Evolutionary conservation across 1,284 basidiomycete genomes (phyloP), one percentile per base, ranked within the genome.

Genomic region (Coniferiporia weirii): DNA sequence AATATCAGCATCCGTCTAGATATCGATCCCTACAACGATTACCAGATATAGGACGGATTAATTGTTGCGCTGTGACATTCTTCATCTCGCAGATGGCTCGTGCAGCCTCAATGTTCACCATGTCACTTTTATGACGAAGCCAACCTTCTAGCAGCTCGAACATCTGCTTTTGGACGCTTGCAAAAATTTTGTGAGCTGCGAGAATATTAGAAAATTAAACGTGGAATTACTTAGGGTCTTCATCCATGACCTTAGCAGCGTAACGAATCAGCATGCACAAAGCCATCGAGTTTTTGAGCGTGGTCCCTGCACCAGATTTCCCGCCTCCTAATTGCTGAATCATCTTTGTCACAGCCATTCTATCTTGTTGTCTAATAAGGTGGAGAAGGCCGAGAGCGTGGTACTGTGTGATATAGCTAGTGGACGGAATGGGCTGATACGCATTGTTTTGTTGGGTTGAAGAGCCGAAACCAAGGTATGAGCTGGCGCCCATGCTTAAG

Each of bases 341-440:
- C 90, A 99, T 95, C 78, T 99, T 99, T 48, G 94, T 98, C 56
- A 99, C 85, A 1, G 97, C 97, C 95, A 99, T 99, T 65, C 97
- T 80, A 75, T 99, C 97, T 71, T 97, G 93, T 71, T 97, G 93
- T 47, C 97, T 86, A 67, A 99, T 98, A 64, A 95, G 79, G 73
- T 98, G 98, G 56, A 99, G 79, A 60, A 99, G 77, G 40, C 96
- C 95, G 43, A 99, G 80, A 10, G 95, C 95, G 71, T 99, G 97
- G 75, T 99, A 99, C 76, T 99, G 97, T 51, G 94, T 89, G 73
- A 97, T 92, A 75, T 91, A 91, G 71, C 92, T 95, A 27, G 91
- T 87, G 40, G 90, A 93, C 15, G 87, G 84, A 57, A 97, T 82
- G 10, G 90, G 81, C 71, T 95, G 92, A 65, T 89, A 87, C 20